Conservation (phyloP, 129 eudicot genomes). For the Flaveria brownii region DNA sequence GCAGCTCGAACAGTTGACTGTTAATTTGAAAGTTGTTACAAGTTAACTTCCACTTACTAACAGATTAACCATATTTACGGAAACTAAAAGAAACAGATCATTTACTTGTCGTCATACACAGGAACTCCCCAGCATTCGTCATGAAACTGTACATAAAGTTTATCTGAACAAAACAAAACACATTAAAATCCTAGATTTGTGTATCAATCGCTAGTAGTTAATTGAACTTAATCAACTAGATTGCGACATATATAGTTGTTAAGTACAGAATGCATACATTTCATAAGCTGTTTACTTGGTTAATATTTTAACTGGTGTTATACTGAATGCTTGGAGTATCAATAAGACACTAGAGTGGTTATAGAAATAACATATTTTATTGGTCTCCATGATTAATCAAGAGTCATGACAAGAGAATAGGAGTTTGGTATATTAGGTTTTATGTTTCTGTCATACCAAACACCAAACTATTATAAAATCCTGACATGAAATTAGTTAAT, state of each 20-base stretch:
- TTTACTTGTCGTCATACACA: constrained; percentile 95
- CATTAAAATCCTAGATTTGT: not conserved
- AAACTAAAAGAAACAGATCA: constrained; percentile 9
- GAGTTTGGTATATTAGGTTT: constrained; percentile 39
- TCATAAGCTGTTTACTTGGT: not conserved
- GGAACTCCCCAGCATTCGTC: constrained; percentile 99
- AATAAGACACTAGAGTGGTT: constrained; percentile 23
- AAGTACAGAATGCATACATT: not conserved
- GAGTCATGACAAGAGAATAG: constrained; percentile 24
- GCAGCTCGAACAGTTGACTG: constrained; percentile 93
- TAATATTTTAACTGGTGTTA: constrained; percentile 4
- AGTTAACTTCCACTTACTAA: not conserved
- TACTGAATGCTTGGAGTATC: constrained; percentile 1
- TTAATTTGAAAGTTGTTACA: constrained; percentile 13
- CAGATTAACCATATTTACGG: not conserved
- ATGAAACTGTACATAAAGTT: constrained; percentile 82
- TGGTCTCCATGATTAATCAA: constrained; percentile 22
- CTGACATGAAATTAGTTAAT: not conserved
- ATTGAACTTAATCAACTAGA: not conserved
- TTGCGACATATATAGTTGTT: not conserved
- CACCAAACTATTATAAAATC: constrained; percentile 29
- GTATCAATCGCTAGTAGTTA: not conserved
- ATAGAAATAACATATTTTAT: constrained; percentile 21
- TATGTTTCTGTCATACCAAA: constrained; percentile 36
- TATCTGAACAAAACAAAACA: constrained; percentile 53